Evolutionary conservation across 1,284 basidiomycete species (phyloP).

Genomic region (Apiotrichum porosum): DNA sequence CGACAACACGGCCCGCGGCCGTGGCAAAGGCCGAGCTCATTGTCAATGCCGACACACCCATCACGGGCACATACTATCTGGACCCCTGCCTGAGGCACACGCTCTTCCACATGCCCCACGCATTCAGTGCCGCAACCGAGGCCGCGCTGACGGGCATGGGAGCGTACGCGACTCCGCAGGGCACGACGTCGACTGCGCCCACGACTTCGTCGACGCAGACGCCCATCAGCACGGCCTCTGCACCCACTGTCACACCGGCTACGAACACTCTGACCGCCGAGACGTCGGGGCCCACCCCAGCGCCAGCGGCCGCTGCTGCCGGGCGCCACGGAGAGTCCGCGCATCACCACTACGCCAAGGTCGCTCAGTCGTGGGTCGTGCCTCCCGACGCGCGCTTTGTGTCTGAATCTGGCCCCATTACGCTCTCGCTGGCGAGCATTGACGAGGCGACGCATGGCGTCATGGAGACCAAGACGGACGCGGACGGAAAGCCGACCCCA

Average conservation of each 20-base stretch:
- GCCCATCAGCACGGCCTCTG: too few relatives aligned
- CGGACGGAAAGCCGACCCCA: background rate
- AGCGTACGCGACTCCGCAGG: too few relatives aligned
- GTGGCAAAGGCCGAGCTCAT: conserved; percentile 1
- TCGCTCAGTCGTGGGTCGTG: too few relatives aligned
- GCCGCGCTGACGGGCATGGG: conserved; percentile 22
- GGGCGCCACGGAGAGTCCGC: too few relatives aligned
- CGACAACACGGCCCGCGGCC: background rate
- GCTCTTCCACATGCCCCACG: conserved; percentile 27
- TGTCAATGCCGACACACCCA: conserved; percentile 21
- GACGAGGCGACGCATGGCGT: conserved; percentile 19
- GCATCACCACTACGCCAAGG: too few relatives aligned
- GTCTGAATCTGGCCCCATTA: conserved; percentile 34
- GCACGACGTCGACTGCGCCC: too few relatives aligned
- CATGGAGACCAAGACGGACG: background rate
- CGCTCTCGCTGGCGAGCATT: conserved; percentile 30
- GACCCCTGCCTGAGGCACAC: conserved; percentile 32
- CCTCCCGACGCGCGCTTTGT: conserved; percentile 32
- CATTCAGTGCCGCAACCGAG: conserved; percentile 29
- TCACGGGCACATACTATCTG: conserved; percentile 36
- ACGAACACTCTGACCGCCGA: too few relatives aligned
- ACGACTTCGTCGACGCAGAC: too few relatives aligned
- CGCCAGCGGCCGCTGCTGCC: too few relatives aligned
- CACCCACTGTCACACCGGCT: too few relatives aligned
- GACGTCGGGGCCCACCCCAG: too few relatives aligned